Conservation (phyloP, 805 yeast genomes). For the Candida manassasensis region DNA sequence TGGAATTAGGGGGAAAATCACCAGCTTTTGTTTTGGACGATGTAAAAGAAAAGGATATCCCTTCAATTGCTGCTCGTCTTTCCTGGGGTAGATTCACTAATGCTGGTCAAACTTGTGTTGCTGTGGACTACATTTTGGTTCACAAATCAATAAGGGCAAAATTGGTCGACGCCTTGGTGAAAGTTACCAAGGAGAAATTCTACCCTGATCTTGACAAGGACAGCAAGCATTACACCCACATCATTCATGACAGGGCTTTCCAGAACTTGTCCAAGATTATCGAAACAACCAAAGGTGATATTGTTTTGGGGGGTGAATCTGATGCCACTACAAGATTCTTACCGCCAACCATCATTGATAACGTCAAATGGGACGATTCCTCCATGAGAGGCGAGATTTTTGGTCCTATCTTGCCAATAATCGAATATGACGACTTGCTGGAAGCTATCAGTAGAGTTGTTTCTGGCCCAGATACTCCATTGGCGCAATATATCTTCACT, state of each 20-base stretch:
- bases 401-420: conserved; percentile 80
- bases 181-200: conserved; percentile 38
- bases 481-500: conserved; percentile 71
- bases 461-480: conserved; percentile 62
- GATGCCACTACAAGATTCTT: conserved; percentile 43
- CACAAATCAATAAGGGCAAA: conserved; percentile 53
- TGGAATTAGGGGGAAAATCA: conserved; percentile 91
- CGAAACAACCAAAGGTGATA: conserved; percentile 45
- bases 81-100: conserved; percentile 76
- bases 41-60: conserved; percentile 39
- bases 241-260: conserved; percentile 54
- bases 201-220: conserved; percentile 35
- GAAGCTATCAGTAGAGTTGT: conserved; percentile 42
- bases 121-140: conserved; percentile 79
- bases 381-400: conserved; percentile 75
- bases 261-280: conserved; percentile 43
- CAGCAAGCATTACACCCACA: conserved; percentile 45
- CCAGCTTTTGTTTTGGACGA: conserved; percentile 68
- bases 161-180: conserved; percentile 40
- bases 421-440: conserved; percentile 46
- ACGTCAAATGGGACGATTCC: conserved; percentile 61
- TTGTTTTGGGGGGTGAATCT: conserved; percentile 45
- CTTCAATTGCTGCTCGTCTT: conserved; percentile 52
- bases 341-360: conserved; percentile 69
- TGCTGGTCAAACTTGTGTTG: conserved; percentile 88